Evolutionary conservation across 371 early-diverging fungal species (phyloP), one percentile per base, ranked within the genome.

Genomic region (Parasitella parasitica): DNA sequence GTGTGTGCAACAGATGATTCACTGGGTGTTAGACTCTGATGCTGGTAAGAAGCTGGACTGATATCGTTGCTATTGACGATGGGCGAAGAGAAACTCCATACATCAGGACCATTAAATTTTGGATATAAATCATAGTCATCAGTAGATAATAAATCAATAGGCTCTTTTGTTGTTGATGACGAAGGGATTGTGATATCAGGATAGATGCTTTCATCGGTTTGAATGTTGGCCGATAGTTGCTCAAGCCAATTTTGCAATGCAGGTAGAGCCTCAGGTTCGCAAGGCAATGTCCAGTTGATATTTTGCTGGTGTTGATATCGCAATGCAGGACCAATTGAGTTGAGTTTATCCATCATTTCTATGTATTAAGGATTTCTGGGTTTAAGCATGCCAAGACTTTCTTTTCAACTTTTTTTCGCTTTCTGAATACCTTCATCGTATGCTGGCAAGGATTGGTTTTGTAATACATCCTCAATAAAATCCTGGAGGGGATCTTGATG

Each of bases 381-480:
- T 50, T n/a, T 22, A 16, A 32, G 16, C 34, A 18, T 61, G 54
- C 54, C 54, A 48, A 36, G 54, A 46, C 43, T 16, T 30, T 53
- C n/a, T n/a, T n/a, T 26, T 39, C 26, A 56, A 41, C 11, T 28
- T 38, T 24, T 15, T 53, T 59, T 68, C n/a, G n/a, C n/a, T n/a
- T n/a, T n/a, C n/a, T n/a, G n/a, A n/a, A n/a, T 77, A 83, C 85
- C 82, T 37, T 71, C 60, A 57, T 83, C 77, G 57, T 85, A 85
- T 11, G 67, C 63, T 9, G 82, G 76, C 12, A 74, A 70, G 8
- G 67, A 48, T 37, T 66, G 71, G 27, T 78, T 73, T 13, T 78
- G 64, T 6, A 85, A 57, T 0, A 81, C 78, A 46, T 80, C 80
- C 7, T 78, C 66, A 13, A 83, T 46, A 26, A 82, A 60, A 11